These are phyloP conservation scores for Rhododendron ovatum DNA, from an alignment of 148 eudicot species.

Conservation along the genomic window DNA sequence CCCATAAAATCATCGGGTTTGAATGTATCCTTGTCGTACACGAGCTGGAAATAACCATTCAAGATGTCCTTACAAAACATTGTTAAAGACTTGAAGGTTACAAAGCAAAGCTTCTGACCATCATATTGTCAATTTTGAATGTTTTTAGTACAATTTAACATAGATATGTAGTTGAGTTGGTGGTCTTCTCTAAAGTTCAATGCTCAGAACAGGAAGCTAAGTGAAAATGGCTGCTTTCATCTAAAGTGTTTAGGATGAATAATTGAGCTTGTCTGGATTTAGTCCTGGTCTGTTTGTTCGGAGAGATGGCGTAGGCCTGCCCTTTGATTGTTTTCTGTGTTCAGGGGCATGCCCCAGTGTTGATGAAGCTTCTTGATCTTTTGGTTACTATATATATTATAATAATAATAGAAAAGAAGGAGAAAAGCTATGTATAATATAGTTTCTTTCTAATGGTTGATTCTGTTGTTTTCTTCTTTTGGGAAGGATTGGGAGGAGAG, in stretches of 20 bases:
- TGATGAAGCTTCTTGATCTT: too few relatives aligned
- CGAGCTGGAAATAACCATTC: conserved; percentile 47
- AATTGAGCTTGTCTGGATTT: too few relatives aligned
- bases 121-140: not conserved
- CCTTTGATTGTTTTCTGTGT: too few relatives aligned
- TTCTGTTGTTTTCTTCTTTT: too few relatives aligned
- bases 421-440: too few relatives aligned
- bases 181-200: not conserved
- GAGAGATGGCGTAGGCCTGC: too few relatives aligned
- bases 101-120: not conserved
- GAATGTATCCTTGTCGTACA: conserved; percentile 91
- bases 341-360: too few relatives aligned
- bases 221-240: not conserved
- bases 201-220: not conserved
- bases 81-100: not conserved
- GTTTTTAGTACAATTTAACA: not conserved
- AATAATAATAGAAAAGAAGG: too few relatives aligned
- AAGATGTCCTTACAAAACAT: not conserved
- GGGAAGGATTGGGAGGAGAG: too few relatives aligned
- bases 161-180: not conserved
- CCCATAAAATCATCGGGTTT: conserved; percentile 94
- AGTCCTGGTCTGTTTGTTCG: too few relatives aligned
- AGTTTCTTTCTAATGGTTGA: too few relatives aligned
- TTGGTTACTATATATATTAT: too few relatives aligned
- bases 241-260: not conserved